A percentile compares a stretch with the other conserved stretches of the same genome.
These are phyloP conservation scores for Gentiana macrophylla DNA, from an alignment of 257 asterid species.

Conservation along the genomic window DNA sequence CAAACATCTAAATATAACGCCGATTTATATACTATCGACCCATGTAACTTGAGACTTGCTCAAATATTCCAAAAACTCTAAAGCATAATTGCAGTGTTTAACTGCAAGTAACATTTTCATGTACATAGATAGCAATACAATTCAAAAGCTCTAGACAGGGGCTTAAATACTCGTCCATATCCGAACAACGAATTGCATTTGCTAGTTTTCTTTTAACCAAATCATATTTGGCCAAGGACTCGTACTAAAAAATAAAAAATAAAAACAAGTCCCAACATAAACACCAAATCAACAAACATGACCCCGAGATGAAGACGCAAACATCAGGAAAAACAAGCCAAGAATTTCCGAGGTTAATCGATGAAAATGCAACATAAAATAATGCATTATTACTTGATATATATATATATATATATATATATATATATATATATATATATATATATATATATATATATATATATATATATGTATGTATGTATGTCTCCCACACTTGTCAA, in stretches of 20 bases:
- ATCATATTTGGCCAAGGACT: conserved; percentile 5
- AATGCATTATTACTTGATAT: not conserved
- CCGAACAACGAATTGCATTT: conserved; percentile 14
- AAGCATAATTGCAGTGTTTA: too few species aligned
- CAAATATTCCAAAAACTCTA: too few species aligned
- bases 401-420: not conserved
- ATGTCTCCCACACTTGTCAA: conserved; percentile 5
- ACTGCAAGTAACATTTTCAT: conserved; percentile 1
- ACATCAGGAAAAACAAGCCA: too few species aligned
- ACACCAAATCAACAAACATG: not conserved
- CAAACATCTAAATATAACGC: too few species aligned
- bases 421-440: not conserved
- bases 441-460: not conserved
- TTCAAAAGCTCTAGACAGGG: conserved; percentile 18
- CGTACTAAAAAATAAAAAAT: not conserved
- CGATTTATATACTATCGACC: too few species aligned
- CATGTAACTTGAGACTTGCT: too few species aligned
- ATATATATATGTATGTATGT: not conserved
- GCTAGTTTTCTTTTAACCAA: conserved; percentile 5
- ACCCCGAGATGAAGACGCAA: not conserved
- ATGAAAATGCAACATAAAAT: not conserved
- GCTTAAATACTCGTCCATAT: conserved; percentile 14
- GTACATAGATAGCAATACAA: conserved; percentile 19
- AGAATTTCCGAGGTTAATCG: not conserved
- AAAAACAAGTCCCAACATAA: not conserved